Base-by-base conservation (phyloP, 2,329 filamentous ascomycete species). In the Aspergillus fumigatiaffinis region DNA sequence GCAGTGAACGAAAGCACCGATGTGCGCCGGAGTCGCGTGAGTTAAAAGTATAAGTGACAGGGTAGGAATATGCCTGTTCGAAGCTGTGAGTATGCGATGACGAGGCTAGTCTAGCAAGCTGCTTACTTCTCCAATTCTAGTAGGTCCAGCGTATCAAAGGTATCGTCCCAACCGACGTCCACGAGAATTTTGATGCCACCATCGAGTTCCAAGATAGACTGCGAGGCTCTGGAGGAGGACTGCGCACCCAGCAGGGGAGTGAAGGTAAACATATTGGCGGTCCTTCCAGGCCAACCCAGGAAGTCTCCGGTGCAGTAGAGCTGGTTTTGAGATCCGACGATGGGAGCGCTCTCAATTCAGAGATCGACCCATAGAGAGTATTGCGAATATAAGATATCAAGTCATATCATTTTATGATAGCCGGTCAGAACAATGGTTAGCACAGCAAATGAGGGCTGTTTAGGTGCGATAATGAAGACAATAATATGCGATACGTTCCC, bases 141-240 rank as follows among this genome's bases (percentile, higher is more conserved):
- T 53, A 99, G 84, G 79, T 91, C 89, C 60, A 84, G 84, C 32
- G 86, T 84, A 70, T 96, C 89, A 72, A 99, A 97, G 2, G 84
- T 84, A 72, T 96, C 91, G 72, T 97, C 92, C 94, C 94, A 99
- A 59, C 94, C 94, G 48, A 97, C 88, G 71, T 97, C 93, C 41
- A 99, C 86, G 54, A 99, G 83, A 53, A 99, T 86, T 75, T 97
- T 97, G 77, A 99, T 89, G 58, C 93, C 94, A 63, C 93, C 93
- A 78, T 99, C 94, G 55, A 99, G 88, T 79, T 97, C 93, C 50
- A 99, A 81, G 38, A 99, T 85, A n/a, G 94, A 97, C 74, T 97
- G 92, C 62, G 92, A 95, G 47, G 93, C 92, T 57, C 87, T 82
- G 50, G 91, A 94, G 64, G 89, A 85, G 52, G 91, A 92, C 70